A percentile compares a stretch with the other conserved stretches of the same genome.
Conservation (phyloP, 345 rosid genomes). For the Conringia planisiliqua region DNA sequence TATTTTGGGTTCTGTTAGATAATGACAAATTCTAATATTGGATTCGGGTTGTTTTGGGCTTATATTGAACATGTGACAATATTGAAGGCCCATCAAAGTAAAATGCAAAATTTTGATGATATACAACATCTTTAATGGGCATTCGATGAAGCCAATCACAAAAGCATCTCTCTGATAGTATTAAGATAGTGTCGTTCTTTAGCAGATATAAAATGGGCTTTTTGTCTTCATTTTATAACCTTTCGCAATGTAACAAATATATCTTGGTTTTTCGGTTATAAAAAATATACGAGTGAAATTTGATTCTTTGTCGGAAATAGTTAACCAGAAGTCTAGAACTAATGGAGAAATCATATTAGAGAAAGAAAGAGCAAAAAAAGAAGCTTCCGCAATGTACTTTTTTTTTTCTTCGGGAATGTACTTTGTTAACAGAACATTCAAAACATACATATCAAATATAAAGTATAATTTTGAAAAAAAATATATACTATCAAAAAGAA, state of each 20-base stretch:
- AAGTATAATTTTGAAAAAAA: conserved; percentile 12
- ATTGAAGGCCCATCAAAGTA: neutral
- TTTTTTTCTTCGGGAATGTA: neutral
- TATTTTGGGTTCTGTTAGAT: neutral
- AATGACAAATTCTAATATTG: neutral
- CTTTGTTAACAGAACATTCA: conserved; percentile 27
- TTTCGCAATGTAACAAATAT: neutral
- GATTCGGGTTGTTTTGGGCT: neutral
- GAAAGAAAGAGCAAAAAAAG: conserved; percentile 15
- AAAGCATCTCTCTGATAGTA: neutral
- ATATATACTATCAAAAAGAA: conserved; percentile 3
- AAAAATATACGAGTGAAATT: neutral
- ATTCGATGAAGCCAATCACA: neutral
- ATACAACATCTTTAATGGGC: neutral
- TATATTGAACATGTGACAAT: neutral
- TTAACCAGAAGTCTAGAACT: neutral
- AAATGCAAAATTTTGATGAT: neutral
- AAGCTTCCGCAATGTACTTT: conserved; percentile 20
- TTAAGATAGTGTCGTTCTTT: neutral
- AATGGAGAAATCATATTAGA: neutral
- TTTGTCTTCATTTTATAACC: neutral
- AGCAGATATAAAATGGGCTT: neutral
- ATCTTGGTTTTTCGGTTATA: neutral
- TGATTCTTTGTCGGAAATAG: neutral
- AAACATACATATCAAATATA: conserved; percentile 25